Evolutionary conservation across 495 filamentous ascomycete species (phyloP), one percentile per base, ranked within the genome.

Genomic region (Aspergillus sclerotioniger): DNA sequence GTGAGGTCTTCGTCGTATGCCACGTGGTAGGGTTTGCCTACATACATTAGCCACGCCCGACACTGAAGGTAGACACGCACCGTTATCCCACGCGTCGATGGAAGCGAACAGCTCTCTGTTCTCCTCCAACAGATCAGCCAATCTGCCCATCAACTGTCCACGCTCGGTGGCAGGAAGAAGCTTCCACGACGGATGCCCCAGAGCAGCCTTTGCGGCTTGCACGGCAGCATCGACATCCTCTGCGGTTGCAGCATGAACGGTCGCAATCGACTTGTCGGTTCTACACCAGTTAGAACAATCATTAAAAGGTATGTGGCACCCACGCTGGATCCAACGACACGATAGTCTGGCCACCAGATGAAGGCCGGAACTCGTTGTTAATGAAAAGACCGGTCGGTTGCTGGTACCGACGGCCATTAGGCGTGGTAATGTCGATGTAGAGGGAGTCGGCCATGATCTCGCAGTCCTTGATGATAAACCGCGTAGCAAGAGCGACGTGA

Each of bases 51-150:
- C 3, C 19, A 4, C 25, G 20, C 21, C n/a, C 17, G 17, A 3
- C 33, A 49, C 37, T 16, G 33, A 9, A 32, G 6, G 50, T 12
- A 9, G 1, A 41, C 9, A 57, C 62, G 13, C 46, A 72, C 91
- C 93, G 68, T 96, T 96, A 70, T 98, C 92, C 85, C 92, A 94
- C 0, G 90, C 89, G 73, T 97, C 93, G 45, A 98, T 92, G 1
- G 91, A 89, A n/a, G 91, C 91, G 4, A 98, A 77, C 0, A 80
- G 76, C 62, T 91, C 87, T 49, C 78, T 77, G 63, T 96, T 80
- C 64, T 88, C 57, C 50, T 88, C 72, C 15, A 92, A 73, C 3
- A 97, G 76, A 53, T 88, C 84, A 9, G 89, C 87, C 41, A 98
- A 80, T 62, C 84, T 87, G 52, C 69, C 76, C 83, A 98, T 84